A percentile compares a stretch with the other conserved stretches of the same genome.
Conservation (phyloP, 208 protist genomes). For the Acanthamoeba royreba region DNA sequence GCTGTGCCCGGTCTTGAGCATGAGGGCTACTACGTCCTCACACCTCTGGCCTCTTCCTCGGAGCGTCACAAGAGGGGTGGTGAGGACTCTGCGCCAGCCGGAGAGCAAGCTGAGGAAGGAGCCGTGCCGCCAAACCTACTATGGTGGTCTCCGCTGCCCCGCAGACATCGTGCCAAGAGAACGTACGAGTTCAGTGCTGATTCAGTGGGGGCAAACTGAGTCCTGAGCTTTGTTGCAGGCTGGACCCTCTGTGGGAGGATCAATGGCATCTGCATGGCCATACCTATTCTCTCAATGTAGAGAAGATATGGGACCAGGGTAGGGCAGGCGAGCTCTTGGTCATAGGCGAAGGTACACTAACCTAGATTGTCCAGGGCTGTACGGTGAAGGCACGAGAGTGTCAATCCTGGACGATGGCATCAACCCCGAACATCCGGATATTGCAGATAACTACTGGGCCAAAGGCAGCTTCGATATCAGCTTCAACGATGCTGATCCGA, state of each 20-base stretch:
- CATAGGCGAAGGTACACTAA: background rate
- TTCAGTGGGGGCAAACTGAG: too few species aligned
- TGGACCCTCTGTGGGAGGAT: background rate
- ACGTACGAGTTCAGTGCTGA: too few species aligned
- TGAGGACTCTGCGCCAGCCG: too few species aligned
- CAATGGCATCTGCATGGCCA: conserved; percentile 24
- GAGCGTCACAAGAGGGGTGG: too few species aligned
- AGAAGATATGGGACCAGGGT: background rate
- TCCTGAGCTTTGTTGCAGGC: too few species aligned
- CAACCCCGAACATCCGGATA: background rate
- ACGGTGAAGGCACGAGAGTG: background rate
- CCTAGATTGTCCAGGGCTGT: background rate
- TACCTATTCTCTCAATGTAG: background rate
- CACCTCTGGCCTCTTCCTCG: too few species aligned
- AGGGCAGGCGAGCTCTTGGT: background rate
- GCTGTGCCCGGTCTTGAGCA: too few species aligned
- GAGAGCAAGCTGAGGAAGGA: too few species aligned
- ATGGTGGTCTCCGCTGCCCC: too few species aligned
- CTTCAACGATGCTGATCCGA: background rate
- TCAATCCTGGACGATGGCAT: conserved; percentile 19
- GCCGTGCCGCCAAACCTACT: too few species aligned
- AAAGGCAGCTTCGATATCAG: background rate
- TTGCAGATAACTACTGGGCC: background rate
- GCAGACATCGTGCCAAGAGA: too few species aligned
- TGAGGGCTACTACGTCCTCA: too few species aligned